Conservation (phyloP, 2,329 filamentous ascomycete species). For the Aspergillus oerlinghausenensis region DNA sequence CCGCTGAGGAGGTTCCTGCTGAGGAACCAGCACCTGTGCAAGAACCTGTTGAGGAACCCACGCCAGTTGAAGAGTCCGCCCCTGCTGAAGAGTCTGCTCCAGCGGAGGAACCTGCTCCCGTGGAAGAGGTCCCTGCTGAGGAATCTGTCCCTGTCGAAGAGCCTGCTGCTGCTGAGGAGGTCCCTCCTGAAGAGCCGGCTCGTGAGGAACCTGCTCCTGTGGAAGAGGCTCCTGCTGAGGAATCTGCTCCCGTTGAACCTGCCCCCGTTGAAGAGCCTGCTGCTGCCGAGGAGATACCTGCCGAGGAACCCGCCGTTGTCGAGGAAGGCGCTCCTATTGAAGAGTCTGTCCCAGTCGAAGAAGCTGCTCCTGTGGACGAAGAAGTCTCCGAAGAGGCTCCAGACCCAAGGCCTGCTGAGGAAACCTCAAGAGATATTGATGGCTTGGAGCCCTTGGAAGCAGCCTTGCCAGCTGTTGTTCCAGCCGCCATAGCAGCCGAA, state of each 20-base stretch:
- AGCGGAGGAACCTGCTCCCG: no score
- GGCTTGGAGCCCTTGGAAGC: slow-evolving; percentile 9
- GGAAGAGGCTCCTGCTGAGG: no score
- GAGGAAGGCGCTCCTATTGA: no score
- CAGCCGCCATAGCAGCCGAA: slow-evolving; percentile 7
- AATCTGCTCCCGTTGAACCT: slow-evolving; percentile 4
- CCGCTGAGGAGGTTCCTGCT: slow-evolving; percentile 6
- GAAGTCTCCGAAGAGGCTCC: slow-evolving; percentile 5
- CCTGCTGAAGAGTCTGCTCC: no score
- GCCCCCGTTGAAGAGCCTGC: slow-evolving; percentile 7
- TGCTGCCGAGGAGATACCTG: no score
- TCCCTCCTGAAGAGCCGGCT: slow-evolving; percentile 9
- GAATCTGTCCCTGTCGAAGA: slow-evolving; percentile 9
- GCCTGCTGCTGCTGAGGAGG: slow-evolving; percentile 5
- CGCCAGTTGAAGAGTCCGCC: not conserved
- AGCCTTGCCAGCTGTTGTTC: not conserved
- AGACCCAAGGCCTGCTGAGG: not conserved
- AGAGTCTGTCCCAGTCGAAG: slow-evolving; percentile 2
- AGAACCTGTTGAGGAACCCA: slow-evolving; percentile 11
- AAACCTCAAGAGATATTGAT: slow-evolving; percentile 4
- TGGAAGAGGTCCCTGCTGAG: not conserved
- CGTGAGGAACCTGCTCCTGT: slow-evolving; percentile 14
- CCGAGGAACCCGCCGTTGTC: slow-evolving; percentile 1
- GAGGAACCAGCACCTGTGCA: slow-evolving; percentile 17
- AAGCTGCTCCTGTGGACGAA: slow-evolving; percentile 4